Conservation (phyloP, 805 yeast species). For the Metschnikowia arizonensis region DNA sequence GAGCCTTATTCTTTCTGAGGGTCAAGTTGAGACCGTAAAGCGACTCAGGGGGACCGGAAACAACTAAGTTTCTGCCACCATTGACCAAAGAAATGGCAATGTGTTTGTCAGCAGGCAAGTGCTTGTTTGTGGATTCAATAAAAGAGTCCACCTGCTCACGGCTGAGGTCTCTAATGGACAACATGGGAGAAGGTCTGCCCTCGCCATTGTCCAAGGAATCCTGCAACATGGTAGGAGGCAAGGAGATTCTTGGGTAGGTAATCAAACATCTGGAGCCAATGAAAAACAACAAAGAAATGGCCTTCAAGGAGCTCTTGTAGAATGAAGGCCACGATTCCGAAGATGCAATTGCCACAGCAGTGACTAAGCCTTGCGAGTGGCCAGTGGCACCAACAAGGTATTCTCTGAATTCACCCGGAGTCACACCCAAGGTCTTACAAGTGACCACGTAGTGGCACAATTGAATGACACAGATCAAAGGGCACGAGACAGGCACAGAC, state of each 20-base stretch:
- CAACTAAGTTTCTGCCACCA: constrained; percentile 94
- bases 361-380: constrained; percentile 87
- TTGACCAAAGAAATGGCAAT: constrained; percentile 86
- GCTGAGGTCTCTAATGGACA: constrained; percentile 85
- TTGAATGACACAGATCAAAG: constrained; percentile 95
- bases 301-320: constrained; percentile 64
- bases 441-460: constrained; percentile 89
- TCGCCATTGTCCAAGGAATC: constrained; percentile 92
- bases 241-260: constrained; percentile 87
- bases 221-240: constrained; percentile 88
- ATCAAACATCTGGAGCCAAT: constrained; percentile 90
- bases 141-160: constrained; percentile 71
- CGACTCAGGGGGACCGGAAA: constrained; percentile 97
- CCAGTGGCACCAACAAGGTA: constrained; percentile 75
- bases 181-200: constrained; percentile 97
- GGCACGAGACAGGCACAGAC: constrained; percentile 92
- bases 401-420: constrained; percentile 83
- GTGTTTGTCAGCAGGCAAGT: constrained; percentile 87
- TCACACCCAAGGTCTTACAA: constrained; percentile 74
- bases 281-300: constrained; percentile 82
- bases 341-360: constrained; percentile 86
- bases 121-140: constrained; percentile 85
- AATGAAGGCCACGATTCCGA: constrained; percentile 83
- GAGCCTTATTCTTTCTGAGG: constrained; percentile 90
- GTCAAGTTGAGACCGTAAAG: constrained; percentile 91